Evolutionary conservation across 208 protist genomes (phyloP).

Genomic region (Sergeia podlipaevii): DNA sequence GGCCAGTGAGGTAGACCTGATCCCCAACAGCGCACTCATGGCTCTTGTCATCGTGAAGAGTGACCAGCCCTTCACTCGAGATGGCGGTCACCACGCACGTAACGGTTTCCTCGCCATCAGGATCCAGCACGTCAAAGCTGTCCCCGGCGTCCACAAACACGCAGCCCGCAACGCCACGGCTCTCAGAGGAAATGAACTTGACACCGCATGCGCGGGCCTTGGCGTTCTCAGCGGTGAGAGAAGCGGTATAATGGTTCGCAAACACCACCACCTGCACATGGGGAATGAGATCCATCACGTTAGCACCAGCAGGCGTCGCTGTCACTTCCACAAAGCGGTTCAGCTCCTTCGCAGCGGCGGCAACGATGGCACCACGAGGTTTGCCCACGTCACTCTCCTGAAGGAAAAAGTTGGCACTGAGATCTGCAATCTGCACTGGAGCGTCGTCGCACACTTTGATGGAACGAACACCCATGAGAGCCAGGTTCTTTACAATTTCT

Average conservation of each 20-base stretch:
- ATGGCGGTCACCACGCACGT: slow-evolving; percentile 79
- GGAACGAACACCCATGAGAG: slow-evolving; percentile 76
- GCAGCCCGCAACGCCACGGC: slow-evolving; percentile 65
- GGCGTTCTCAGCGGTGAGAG: slow-evolving; percentile 48
- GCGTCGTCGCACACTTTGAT: slow-evolving; percentile 63
- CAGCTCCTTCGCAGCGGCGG: slow-evolving; percentile 72
- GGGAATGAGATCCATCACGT: slow-evolving; percentile 16
- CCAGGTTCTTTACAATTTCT: slow-evolving; percentile 91
- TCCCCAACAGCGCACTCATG: slow-evolving; percentile 86
- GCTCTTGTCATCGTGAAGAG: slow-evolving; percentile 81
- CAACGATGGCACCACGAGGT: slow-evolving; percentile 42
- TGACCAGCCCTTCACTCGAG: slow-evolving; percentile 62
- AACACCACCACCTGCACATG: slow-evolving; percentile 78
- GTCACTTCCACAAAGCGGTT: slow-evolving; percentile 86
- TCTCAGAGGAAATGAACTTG: slow-evolving; percentile 84
- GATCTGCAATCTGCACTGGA: slow-evolving; percentile 34
- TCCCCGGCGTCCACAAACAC: slow-evolving; percentile 85
- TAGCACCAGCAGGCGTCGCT: slow-evolving; percentile 9
- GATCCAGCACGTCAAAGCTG: slow-evolving; percentile 63
- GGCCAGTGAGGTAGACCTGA: slow-evolving; percentile 77
- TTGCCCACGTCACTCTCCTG: slow-evolving; percentile 51
- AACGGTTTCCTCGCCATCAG: slow-evolving; percentile 80
- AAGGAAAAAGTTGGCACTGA: slow-evolving; percentile 86
- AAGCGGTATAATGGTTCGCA: slow-evolving; percentile 57
- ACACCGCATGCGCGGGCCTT: slow-evolving; percentile 46